Base-by-base conservation (phyloP, 148 eudicot genomes). In the Nyssa sinensis region DNA sequence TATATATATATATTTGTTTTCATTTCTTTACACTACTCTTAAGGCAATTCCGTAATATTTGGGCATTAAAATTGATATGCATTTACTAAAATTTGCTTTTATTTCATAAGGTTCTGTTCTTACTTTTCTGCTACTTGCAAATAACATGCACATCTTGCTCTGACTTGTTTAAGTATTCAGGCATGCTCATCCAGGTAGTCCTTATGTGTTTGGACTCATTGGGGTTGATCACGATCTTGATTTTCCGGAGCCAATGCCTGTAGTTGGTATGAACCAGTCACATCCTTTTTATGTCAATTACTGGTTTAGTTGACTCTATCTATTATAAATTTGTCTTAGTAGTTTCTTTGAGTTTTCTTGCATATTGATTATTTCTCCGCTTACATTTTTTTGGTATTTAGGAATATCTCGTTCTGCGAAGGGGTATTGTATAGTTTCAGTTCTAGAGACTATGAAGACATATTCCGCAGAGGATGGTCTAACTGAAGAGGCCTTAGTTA, bases 141-240 rank as follows among this genome's bases (percentile, higher is more conserved):
- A 17, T 55, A 55, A 17, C 8, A 55, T 55, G 59, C 17, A 55
- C 59, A 5, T 55, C 69, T 72, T 66, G 30, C n/a, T 74, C 70
- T 75, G 53, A 70, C 60, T 29, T 74, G 51, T 74, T 77, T 70
- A 62, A 35, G 5, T 57, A 19, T 78, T 57, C 85, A 95, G 99
- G 83, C 99, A 95, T 84, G 99, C 99, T 75, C 99, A 95, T 86
- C 99, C 99, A 16, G 99, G 99, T 23, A 90, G 88, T 83, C 99
- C 99, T 34, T 93, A 95, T 77, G 92, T 95, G 30, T 90, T 89
- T 89, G 99, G 99, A 70, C 99, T 90, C 81, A 92, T 90, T 73
- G 93, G 88, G 74, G 90, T 86, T 77, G 89, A 95, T 77, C 90
- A 87, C 53, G 97, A 95, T 80, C 90, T 95, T 75, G 99, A 95